Percentiles rank a stretch among this genome's conserved stretches.
Conservation (phyloP, 2,329 filamentous ascomycete species). For the Metarhizium sp. region DNA sequence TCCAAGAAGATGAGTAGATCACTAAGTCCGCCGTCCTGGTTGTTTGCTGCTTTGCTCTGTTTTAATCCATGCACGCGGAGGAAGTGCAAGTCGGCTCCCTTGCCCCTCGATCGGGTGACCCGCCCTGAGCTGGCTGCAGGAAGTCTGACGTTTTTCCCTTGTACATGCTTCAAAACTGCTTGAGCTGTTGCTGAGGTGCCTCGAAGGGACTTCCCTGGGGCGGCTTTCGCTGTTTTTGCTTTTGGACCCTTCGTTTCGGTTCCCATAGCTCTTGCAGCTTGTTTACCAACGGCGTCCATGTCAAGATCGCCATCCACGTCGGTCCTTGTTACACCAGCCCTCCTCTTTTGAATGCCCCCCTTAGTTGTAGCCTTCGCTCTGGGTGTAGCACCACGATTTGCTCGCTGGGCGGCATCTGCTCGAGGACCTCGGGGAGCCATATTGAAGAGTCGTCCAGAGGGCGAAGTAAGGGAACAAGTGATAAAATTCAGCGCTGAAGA, state of each 20-base stretch:
- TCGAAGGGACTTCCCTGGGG: constrained; percentile 13
- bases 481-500: constrained; percentile 1
- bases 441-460: neutral
- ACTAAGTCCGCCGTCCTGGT: constrained; percentile 56
- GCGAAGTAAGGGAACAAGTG: neutral
- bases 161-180: constrained; percentile 33
- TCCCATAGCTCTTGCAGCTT: constrained; percentile 21
- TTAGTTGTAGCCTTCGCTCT: constrained; percentile 25
- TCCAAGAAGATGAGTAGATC: constrained; percentile 61
- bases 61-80: constrained; percentile 53
- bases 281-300: constrained; percentile 36
- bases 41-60: constrained; percentile 57
- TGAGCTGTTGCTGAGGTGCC: constrained; percentile 29
- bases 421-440: constrained; percentile 28
- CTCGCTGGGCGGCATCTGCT: constrained; percentile 17
- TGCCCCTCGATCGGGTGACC: constrained; percentile 13
- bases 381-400: constrained; percentile 18
- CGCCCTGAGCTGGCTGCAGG: constrained; percentile 19
- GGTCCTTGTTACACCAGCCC: constrained; percentile 25
- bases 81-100: constrained; percentile 17
- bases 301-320: constrained; percentile 52
- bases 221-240: constrained; percentile 18
- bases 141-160: constrained; percentile 26
- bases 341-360: constrained; percentile 44
- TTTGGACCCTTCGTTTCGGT: constrained; percentile 19